Conservation (phyloP, 139 green algal species). For the Edaphochlamys debaryana region DNA sequence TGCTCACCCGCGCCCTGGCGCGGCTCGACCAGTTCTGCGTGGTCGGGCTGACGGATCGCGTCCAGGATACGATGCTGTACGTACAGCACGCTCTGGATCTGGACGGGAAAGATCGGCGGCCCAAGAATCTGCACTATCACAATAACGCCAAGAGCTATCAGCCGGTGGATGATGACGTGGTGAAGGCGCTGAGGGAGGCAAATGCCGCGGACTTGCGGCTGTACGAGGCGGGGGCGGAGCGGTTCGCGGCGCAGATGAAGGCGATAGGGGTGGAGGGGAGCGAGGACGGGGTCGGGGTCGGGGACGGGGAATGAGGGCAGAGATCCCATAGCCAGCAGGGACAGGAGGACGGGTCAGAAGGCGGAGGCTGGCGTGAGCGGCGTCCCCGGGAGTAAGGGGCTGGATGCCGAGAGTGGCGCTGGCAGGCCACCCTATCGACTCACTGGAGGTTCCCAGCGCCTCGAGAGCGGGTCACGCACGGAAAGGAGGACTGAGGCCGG, state of each 20-base stretch:
- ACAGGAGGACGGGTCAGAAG: too few relatives aligned
- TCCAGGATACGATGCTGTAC: slow-evolving; percentile 42
- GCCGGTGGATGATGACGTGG: not conserved
- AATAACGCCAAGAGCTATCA: slow-evolving; percentile 33
- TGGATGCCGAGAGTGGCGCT: too few relatives aligned
- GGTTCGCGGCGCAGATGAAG: slow-evolving; percentile 14
- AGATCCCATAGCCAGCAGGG: too few relatives aligned
- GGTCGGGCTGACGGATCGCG: slow-evolving; percentile 22
- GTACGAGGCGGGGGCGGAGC: not conserved
- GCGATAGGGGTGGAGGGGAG: not conserved
- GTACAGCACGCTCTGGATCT: slow-evolving; percentile 28
- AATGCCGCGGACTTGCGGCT: slow-evolving; percentile 21
- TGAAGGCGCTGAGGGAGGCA: not conserved
- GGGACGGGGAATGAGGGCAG: not conserved
- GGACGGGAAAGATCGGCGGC: not conserved
- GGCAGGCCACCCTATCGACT: too few relatives aligned
- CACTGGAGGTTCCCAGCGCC: too few relatives aligned
- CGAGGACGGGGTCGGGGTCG: not conserved
- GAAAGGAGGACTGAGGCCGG: too few relatives aligned
- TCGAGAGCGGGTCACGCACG: too few relatives aligned
- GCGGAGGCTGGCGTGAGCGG: too few relatives aligned
- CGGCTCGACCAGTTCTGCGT: slow-evolving; percentile 24
- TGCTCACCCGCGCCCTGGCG: not conserved
- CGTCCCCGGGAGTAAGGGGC: too few relatives aligned
- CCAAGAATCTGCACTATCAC: slow-evolving; percentile 39